Evolutionary conservation across 2,329 filamentous ascomycete genomes (phyloP).

Genomic region (Ophiostoma sp.): DNA sequence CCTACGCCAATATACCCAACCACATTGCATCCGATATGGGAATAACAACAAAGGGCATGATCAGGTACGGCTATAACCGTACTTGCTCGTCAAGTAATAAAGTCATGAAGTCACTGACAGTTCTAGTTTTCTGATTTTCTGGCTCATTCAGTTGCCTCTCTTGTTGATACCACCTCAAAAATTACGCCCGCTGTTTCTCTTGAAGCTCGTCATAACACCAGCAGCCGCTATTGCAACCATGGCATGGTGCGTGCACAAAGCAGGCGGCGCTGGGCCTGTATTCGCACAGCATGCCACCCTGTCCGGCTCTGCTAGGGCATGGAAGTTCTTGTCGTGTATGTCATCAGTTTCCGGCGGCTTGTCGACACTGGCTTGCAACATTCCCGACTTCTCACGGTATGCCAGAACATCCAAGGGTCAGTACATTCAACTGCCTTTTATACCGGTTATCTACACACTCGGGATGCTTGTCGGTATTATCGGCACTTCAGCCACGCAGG

Average conservation of each 20-base stretch:
- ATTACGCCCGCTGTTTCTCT: not conserved
- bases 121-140: not conserved
- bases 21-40: not conserved
- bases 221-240: not conserved
- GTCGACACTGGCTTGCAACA: not conserved
- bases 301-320: too few relatives aligned
- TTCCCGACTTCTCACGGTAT: conserved; percentile 3
- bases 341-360: too few relatives aligned
- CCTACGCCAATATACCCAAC: not conserved
- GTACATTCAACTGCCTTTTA: not conserved
- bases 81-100: not conserved
- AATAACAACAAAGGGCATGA: too few relatives aligned
- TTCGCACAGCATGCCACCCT: not conserved
- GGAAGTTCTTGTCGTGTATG: too few relatives aligned
- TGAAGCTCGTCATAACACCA: not conserved
- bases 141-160: not conserved
- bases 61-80: too few relatives aligned
- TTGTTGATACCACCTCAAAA: not conserved
- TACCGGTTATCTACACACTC: not conserved
- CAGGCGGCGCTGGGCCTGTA: not conserved
- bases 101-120: not conserved
- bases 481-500: not conserved
- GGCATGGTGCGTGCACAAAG: not conserved
- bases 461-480: not conserved
- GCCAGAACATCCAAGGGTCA: not conserved